Base-by-base conservation (phyloP, 495 filamentous ascomycete genomes). In the Choiromyces venosus region DNA sequence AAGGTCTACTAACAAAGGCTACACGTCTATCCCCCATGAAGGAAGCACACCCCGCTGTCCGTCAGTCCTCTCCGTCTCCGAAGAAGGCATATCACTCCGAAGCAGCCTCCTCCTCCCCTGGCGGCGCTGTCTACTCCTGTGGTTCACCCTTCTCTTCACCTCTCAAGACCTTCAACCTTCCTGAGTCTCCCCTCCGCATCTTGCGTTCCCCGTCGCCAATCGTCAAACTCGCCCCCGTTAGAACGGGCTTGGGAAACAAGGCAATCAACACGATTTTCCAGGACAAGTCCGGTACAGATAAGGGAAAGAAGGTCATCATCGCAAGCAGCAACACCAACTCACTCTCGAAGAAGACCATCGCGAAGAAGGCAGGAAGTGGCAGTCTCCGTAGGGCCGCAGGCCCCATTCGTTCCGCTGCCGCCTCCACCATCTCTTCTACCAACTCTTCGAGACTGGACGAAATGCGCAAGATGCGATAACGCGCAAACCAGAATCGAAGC, bases 391-490 rank as follows among this genome's bases (percentile, higher is more conserved):
- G 79, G 68, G 79, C 79, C n/a, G 79, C 79, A 29, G 79, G 79
- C 61, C 66, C 56, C 39, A 25, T 52, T 40, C 36, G 74, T 8
- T 70, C 74, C n/a, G 16, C 64, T 8, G 67, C 74, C n/a, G 16
- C 64, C 61, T 40, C 39, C 16, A 39, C 67, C 21, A 68, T 21
- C 64, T 65, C 69, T 38, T 72, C 66, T 16, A 81, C 66, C 61
- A 74, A 77, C 61, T 74, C 74, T 25, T 77, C 75, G 2, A 77
- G 74, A 40, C 42, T 81, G 33, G 79, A 78, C 6, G 75, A 71
- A n/a, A 81, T 81, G 72, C 40, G 79, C 16, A 78, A 80, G 67
- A 81, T 81, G 79, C 79, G 79, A 71, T 81, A 72, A 81, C 69
- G 18, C 52, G 52, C 52, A n/a, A 19, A n/a, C n/a, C n/a, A n/a